Base-by-base conservation (phyloP, 352 stramenopile species). In the Phytophthora pluvialis region DNA sequence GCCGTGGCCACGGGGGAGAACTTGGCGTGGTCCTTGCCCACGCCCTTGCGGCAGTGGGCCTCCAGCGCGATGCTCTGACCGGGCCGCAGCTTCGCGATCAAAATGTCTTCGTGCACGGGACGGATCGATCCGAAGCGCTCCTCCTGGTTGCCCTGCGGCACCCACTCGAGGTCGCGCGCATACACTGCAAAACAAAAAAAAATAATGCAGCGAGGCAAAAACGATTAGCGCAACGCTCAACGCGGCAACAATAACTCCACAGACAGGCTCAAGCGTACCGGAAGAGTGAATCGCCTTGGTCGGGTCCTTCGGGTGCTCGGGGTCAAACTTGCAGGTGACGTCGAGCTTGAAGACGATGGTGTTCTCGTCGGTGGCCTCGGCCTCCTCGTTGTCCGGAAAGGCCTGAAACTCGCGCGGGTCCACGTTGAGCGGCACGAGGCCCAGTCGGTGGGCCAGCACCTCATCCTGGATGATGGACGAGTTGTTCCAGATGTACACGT, bases 11-110 rank as follows among this genome's bases (percentile, higher is more conserved):
- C 97, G 2, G 97, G 97, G 21, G 93, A 98, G 66, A 97, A 99
- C 76, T 99, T 99, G 50, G 97, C 97, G 78, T 99, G 97, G 72
- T 99, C 96, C 63, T 98, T 98, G 18, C 96, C 97, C 5, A 98
- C 88, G 25, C 97, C 97, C 74, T 98, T 98, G 18, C 91, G 86
- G 49, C 89, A 98, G 72, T 98, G 95, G 18, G 93, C 94, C 71
- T 99, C 97, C 9, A 99, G 81, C 44, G 95, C 92, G 67, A 99
- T 99, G 46, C 91, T 93, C 83, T 99, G 97, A 43, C 96, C 96
- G 2, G 97, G 96, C 51, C 95, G 87, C 35, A 99, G 73, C 76
- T 99, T 99, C 13, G 95, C 95, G 26, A 99, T 90, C 58, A 99
- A 71, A 70, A 99, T 99, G 74, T 99, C 95, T 70, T 98, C 93